A percentile compares a stretch with the other conserved stretches of the same genome.
phyloP scores from a whole-genome alignment of 2,329 filamentous ascomycete species.

The Tricladium varicosporioides region DNA sequence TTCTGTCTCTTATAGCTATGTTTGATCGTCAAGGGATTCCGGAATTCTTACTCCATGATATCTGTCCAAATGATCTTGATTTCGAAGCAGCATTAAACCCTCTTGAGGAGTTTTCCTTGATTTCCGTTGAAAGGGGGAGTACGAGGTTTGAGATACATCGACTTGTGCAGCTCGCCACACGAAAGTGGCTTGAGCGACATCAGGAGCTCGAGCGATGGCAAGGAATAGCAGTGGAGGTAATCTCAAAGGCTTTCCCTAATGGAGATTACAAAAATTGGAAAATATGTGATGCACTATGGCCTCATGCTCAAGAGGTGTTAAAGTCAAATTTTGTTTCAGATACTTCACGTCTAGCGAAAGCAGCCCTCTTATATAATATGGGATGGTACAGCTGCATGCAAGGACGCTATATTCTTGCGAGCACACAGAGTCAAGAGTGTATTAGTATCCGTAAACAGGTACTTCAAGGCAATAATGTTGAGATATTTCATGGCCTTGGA shows the following conservation, averaged over 20 bases:
- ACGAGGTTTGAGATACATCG: slow-evolving; percentile 16
- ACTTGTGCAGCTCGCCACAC: slow-evolving; percentile 18
- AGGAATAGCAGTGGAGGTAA: slow-evolving; percentile 1
- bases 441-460: no score
- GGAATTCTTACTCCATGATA: slow-evolving; percentile 32
- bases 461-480: no score
- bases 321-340: slow-evolving; percentile 1
- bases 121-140: slow-evolving; percentile 7
- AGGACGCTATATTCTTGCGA: no score
- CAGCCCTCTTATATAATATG: not conserved
- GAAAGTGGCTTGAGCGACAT: slow-evolving; percentile 18
- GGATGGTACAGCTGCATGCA: no score
- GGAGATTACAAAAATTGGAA: slow-evolving; percentile 12
- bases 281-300: slow-evolving; percentile 14
- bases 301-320: no score
- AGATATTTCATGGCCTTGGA: no score
- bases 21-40: slow-evolving; percentile 42
- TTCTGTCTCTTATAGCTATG: slow-evolving; percentile 40
- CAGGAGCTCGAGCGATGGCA: slow-evolving; percentile 8
- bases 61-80: not conserved
- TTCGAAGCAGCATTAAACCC: slow-evolving; percentile 17
- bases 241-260: slow-evolving; percentile 12
- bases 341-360: not conserved
- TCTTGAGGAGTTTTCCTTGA: slow-evolving; percentile 20
- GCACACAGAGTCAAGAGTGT: no score